Percentiles rank a stretch among this genome's conserved stretches.
Evolutionary conservation across 2,329 filamentous ascomycete genomes (phyloP).

Genomic region (Arthrobotrys pseudoclavata): DNA sequence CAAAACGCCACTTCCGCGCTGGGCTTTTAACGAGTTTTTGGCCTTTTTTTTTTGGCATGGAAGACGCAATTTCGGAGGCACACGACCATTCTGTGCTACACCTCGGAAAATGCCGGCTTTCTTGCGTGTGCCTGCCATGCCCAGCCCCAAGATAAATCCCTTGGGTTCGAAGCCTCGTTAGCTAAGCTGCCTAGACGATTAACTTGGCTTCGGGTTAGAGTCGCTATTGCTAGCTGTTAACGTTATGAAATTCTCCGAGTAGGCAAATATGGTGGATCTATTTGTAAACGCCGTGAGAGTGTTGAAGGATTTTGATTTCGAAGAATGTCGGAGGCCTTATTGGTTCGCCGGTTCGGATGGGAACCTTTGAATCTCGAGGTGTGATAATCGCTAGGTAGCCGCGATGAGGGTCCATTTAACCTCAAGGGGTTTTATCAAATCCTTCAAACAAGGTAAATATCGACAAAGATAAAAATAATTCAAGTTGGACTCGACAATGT

Average conservation of each 20-base stretch:
- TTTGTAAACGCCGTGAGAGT: slow-evolving; percentile 22
- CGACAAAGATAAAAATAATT: slow-evolving; percentile 5
- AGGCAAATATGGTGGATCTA: slow-evolving; percentile 27
- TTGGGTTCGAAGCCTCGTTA: slow-evolving; percentile 13
- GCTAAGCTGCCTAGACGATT: background rate
- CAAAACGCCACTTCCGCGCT: slow-evolving; percentile 49
- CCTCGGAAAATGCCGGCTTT: slow-evolving; percentile 47
- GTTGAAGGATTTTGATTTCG: background rate
- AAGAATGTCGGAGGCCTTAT: slow-evolving; percentile 16
- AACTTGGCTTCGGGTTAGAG: background rate
- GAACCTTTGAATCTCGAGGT: background rate
- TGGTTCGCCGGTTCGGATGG: background rate
- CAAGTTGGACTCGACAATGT: background rate
- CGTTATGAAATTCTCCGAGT: slow-evolving; percentile 19
- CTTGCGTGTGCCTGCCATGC: background rate
- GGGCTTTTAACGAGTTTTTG: background rate
- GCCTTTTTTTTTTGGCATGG: slow-evolving; percentile 22
- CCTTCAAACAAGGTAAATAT: slow-evolving; percentile 7
- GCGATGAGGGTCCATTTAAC: slow-evolving; percentile 13
- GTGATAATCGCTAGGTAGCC: slow-evolving; percentile 15
- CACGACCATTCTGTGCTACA: slow-evolving; percentile 23
- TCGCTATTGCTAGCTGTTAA: slow-evolving; percentile 2
- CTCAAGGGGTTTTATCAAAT: background rate
- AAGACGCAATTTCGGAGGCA: slow-evolving; percentile 41
- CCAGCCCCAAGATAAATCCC: slow-evolving; percentile 10